Base-by-base conservation (phyloP, 306 rosid genomes). In the Pyrus betulifolia region DNA sequence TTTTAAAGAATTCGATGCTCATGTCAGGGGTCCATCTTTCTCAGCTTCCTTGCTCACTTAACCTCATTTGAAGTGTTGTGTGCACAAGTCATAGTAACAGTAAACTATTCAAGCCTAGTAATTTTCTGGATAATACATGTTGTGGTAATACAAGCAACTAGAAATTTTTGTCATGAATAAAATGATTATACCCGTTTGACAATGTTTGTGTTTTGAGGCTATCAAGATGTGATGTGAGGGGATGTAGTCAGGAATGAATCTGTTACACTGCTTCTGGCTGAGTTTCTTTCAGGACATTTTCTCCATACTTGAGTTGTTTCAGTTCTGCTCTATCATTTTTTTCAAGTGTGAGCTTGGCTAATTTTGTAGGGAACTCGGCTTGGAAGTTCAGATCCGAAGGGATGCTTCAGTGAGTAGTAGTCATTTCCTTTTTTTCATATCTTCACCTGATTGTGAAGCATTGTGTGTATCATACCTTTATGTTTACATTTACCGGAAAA, bases 301-400 rank as follows among this genome's bases (percentile, higher is more conserved):
- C 38, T 65, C 4, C 45, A 31, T 51, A 18, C 30, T 25, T 70
- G 11, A 44, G 33, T 42, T 40, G 59, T 21, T 22, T 11, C 38
- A 76, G 38, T 4, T 54, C 5, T 76, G 23, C 57, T 11, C 74
- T 69, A 69, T 54, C 38, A 67, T 17, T 6, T 59, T 11, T 60
- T 74, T 62, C 44, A 66, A 69, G 23, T 69, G 31, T 31, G 62
- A n/a, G 63, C 27, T 71, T 77, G 54, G 46, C 72, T 69, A 28
- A 22, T 78, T 76, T 74, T 87, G 87, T 93, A 95, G 96, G 99
- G 99, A 80, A 95, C 99, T 70, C 87, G 99, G 73, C 98, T 95
- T 35, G 99, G 99, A 69, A 95, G 99, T 86, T 90, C 99, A 76
- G 99, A 95, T 76, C 99, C 99, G 65, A 95, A 95, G 74, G 99